Base-by-base conservation (phyloP, 202 grass and related monocot genomes). In the Zoysia matrella region DNA sequence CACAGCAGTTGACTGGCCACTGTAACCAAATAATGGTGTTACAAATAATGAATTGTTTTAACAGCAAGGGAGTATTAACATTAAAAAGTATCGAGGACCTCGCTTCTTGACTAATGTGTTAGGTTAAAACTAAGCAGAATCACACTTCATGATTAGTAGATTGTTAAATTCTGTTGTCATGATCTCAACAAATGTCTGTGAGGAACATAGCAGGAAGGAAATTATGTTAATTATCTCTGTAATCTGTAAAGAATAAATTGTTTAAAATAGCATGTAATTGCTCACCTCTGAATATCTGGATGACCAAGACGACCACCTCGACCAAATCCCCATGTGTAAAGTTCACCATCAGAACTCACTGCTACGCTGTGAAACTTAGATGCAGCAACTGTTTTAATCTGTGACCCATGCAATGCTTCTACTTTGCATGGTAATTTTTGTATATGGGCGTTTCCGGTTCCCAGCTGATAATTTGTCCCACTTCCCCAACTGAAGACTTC, bases 401-500 rank as follows among this genome's bases (percentile, higher is more conserved):
- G 86, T 69, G 89, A 95, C 7, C 87, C 89, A 80, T 95, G 96
- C 84, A 99, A 79, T 64, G 83, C 86, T 81, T 99, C 96, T 84
- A 99, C 93, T 90, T 99, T 99, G 87, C 96, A 99, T 80, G 96
- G 96, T 65, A 95, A 69, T 87, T 93, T 99, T 83, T 99, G 96
- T 71, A 95, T 95, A 78, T 99, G 96, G 73, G 96, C 89, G 81
- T 99, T 99, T 70, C 96, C 96, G 8, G 92, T 98, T 76, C 96
- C 96, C 60, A 98, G 85, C 80, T 98, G 96, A 89, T 93, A 98
- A 75, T 98, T 98, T 54, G 96, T 95, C 42, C 96, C 96, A 83
- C 96, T 98, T 89, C 96, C 96, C 96, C 92, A 98, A 80, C 96
- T 95, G 83, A 92, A 95, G 47, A 98, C 92, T 87, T 98, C 96